Base-by-base conservation (phyloP, 192 early-diverging fungal genomes). In the Funneliformis mosseae region DNA sequence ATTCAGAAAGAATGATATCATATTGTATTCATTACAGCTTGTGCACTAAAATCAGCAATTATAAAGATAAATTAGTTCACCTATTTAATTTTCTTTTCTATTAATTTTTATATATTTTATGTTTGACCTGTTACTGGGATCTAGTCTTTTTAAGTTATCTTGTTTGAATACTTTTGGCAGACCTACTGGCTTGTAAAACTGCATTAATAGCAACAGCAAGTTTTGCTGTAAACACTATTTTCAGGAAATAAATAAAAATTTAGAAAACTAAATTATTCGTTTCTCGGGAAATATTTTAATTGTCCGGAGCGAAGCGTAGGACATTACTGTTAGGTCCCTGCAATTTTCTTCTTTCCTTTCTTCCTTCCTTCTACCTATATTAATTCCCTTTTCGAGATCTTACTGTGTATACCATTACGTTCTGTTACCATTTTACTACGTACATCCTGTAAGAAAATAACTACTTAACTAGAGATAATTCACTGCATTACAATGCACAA, bases 1-100 rank as follows among this genome's bases (percentile, higher is more conserved):
- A 23, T 91, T 43, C 16, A 97, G 96, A 73, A 98, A 74, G 88
- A 83, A 75, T 89, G 74, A 74, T 90, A 83, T 8, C 98, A 89
- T 71, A 94, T 86, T 1, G 89, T 84, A 87, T 97, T 98, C 48
- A 99, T 93, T 10, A 99, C 91, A 4, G 98, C 97, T 85, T 99
- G 98, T 14, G 96, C 93, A 69, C 95, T 93, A 87, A 92, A 98
- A 85, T 99, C 98, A 18, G 96, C 98, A 48, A 99, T 96, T 90
- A 72, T 12, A 50, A 12, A 72, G 10, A 62, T 7, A 66, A 45
- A 48, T 43, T 38, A 46, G 60, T 75, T 21, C 41, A 33, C 27
- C 33, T 18, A 48, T 61, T n/a, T 43, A 41, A 25, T 33, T 33
- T 33, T 3, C 33, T 33, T 3, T 33, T 33, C 33, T 2, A 33